Evolutionary conservation across 768 basidiomycete species (phyloP).

Genomic region (Russula brevipes): DNA sequence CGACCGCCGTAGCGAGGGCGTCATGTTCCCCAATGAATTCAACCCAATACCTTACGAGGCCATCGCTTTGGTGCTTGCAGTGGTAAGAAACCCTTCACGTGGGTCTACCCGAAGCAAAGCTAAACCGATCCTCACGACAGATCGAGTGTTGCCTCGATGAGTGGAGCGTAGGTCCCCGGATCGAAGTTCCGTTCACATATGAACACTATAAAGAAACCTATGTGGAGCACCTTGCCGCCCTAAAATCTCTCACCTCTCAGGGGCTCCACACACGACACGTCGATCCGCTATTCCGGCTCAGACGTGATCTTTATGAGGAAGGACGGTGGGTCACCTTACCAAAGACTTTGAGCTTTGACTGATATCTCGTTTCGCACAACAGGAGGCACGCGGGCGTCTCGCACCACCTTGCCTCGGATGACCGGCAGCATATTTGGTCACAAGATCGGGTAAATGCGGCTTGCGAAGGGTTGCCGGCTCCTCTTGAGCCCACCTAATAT

Average conservation of each 20-base stretch:
- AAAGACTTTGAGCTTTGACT: too few relatives aligned
- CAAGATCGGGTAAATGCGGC: conserved; percentile 7
- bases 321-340: conserved; percentile 11
- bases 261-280: not conserved
- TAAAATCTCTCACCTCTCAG: conserved; percentile 10
- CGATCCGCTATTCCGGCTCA: conserved; percentile 10
- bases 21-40: conserved; percentile 9
- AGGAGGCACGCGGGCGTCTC: conserved; percentile 15
- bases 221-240: not conserved
- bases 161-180: conserved; percentile 12
- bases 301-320: not conserved
- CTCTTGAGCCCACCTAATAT: not conserved
- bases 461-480: not conserved
- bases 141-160: conserved; percentile 20
- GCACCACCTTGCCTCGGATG: not conserved
- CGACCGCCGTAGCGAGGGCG: conserved; percentile 16
- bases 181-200: conserved; percentile 11
- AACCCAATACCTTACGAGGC: conserved; percentile 19
- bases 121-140: not conserved
- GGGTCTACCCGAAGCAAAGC: not conserved
- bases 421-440: conserved; percentile 1
- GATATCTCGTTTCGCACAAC: not conserved
- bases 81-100: conserved; percentile 1
- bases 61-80: conserved; percentile 17
- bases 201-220: conserved; percentile 15